Base-by-base conservation (phyloP, 805 yeast species). In the Pichia occidentalis region DNA sequence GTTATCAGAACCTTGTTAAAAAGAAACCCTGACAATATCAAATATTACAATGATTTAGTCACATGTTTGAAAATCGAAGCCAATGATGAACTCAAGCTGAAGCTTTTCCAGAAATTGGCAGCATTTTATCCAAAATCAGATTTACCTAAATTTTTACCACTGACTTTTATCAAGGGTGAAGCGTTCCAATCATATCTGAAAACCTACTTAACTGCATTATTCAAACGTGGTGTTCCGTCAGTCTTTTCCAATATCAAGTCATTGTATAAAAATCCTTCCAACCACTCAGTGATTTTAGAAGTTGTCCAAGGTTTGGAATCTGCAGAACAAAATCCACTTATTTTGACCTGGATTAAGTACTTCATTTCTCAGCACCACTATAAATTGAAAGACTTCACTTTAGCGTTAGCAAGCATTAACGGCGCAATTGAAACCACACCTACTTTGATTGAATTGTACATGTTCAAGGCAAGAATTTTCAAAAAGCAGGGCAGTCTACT, bases 241-340 rank as follows among this genome's bases (percentile, higher is more conserved):
- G 73, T 92, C 4, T 92, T 88, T 61, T 81, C 81, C 39, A 81
- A 85, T 50, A 75, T 92, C 34, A 87, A 88, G 61, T 84, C 94
- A 1, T 67, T 87, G 46, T 85, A 85, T 61, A 70, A 65, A 39
- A 71, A 67, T 34, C 63, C 45, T 35, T 51, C 55, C 33, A 66
- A 61, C 49, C 55, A 59, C 14, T 45, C 50, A 7, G 46, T 68
- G 3, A 70, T 85, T 40, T 77, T 71, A 42, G 55, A 69, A 24
- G 61, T 83, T 40, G 84, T 79, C 9, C 45, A 60, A 29, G 70
- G 73, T 4, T 78, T 74, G 46, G 49, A 46, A 28, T 63, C 64
- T 35, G 52, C 49, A 7, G 42, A 42, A 20, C 44, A 46, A 20
- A 49, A 60, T 33, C 80, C 80, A 6, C 60, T 75, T 11, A 62